Evolutionary conservation across 2,329 filamentous ascomycete species (phyloP), one percentile per base, ranked within the genome.

Genomic region (Neofusicoccum sp.): DNA sequence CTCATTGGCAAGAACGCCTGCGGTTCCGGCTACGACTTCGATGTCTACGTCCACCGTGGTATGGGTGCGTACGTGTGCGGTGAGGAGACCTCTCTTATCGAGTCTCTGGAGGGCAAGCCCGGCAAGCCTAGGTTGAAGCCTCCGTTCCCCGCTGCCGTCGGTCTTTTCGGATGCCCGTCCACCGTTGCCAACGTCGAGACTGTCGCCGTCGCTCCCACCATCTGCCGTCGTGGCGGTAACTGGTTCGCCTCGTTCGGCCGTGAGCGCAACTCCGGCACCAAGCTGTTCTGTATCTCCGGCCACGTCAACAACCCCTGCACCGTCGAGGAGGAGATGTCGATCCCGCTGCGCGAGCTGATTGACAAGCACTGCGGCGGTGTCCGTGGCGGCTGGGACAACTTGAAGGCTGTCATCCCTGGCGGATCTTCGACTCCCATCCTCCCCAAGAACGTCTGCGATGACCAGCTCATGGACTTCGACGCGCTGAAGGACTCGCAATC

Each of bases 241-340:
- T 99, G 95, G 95, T 99, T 99, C 75, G 91, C 90, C 65, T 80
- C 86, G 57, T 98, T 99, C 73, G 95, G 95, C 58, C 92, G 95
- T 68, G 93, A 98, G 81, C 89, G 95, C 67, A 99, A 99, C 80
- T 85, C 91, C 70, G 95, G 95, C 71, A 99, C 95, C 66, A 99
- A 99, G 84, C 89, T 99, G 43, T 99, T 89, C 83, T 97, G 93
- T 78, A 98, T 99, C 75, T 98, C 93, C 59, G 95, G 95, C 30
- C 91, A 98, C 77, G 95, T 99, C 81, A 99, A 99, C 85, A 96
- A 98, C 82, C 95, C 95, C 59, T 91, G 86, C 77, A 98, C 95
- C 1, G 95, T 99, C 63, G 95, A 99, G 78, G 95, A 99, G 80
- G 95, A 99, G 80, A 99, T 99, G 95, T 96, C 91, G 57, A 99